Base-by-base conservation (phyloP, 257 asterid genomes). In the Nicotiana obtusifolia region DNA sequence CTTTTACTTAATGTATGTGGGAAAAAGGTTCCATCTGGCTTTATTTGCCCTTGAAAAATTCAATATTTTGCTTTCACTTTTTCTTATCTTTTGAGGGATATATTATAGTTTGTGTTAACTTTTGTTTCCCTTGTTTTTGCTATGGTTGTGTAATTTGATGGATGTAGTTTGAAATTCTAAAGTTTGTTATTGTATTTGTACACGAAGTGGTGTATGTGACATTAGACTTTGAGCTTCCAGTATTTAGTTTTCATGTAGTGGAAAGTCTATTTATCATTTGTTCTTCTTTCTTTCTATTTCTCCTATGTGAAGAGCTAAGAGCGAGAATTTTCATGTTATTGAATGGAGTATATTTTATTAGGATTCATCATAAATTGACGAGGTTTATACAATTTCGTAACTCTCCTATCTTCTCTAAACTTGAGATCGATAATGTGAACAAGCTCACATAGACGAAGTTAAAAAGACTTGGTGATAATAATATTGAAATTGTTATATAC, bases 1-100 rank as follows among this genome's bases (percentile, higher is more conserved):
- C 37, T 90, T 87, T 83, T 91, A 41, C 90, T 89, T 13, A 87
- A 87, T 80, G 56, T 76, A 8, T 91, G 95, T 82, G 83, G 89
- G 75, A 91, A 89, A 88, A 82, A 81, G 60, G 88, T 84, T 47
- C 95, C 92, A 20, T 1, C 81, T 6, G 91, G 85, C 22, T 91
- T 89, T 87, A 8, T 66, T 52, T 91, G 95, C 62, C 83, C 90
- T 41, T 89, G 87, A 64, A 30, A 41, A 19, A 33, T 33, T 33
- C 37, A 33, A 5, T 33, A 33, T 33, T 30, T 33, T 33, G 37
- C 37, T 33, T 33, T 33, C 37, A 33, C 6, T 33, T 33, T 33
- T 33, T 33, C 37, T 33, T 33, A 33, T 33, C 6, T 33, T 33
- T 33, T 33, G 37, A 33, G 6, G 7, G 37, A 5, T 33, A 33